Percentiles rank a stretch among this genome's conserved stretches.
phyloP scores from a whole-genome alignment of 768 basidiomycete genomes.

The Chlorophyllum brunneum region DNA sequence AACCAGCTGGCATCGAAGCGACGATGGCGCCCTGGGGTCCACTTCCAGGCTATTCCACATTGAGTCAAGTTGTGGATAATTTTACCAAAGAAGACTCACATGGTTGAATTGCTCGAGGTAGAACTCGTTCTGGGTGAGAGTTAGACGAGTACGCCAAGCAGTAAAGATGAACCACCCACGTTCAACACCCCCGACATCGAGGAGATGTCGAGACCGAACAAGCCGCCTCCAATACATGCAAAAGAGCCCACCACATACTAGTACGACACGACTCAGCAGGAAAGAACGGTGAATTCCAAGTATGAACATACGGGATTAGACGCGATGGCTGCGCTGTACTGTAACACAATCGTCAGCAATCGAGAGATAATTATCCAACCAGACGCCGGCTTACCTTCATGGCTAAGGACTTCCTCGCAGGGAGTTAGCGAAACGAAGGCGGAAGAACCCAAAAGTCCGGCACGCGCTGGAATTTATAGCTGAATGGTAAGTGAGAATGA shows the following conservation, averaged over 20 bases:
- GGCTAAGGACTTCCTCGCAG: constrained; percentile 1
- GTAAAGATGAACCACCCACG: constrained; percentile 16
- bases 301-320: constrained; percentile 25
- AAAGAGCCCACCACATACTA: constrained; percentile 80
- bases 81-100: constrained; percentile 21
- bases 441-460: not conserved
- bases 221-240: constrained; percentile 77
- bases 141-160: not conserved
- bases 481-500: constrained; percentile 1
- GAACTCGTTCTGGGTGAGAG: constrained; percentile 28
- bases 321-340: constrained; percentile 29
- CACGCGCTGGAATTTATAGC: constrained; percentile 5
- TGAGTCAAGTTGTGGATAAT: not conserved
- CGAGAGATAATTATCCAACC: not conserved
- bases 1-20: constrained; percentile 78
- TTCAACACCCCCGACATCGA: constrained; percentile 77
- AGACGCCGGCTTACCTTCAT: constrained; percentile 12
- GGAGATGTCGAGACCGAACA: constrained; percentile 80
- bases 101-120: constrained; percentile 33
- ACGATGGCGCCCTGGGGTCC: constrained; percentile 69
- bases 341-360: not conserved
- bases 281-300: not conserved
- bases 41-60: constrained; percentile 36
- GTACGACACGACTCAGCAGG: not conserved
- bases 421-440: not conserved